These are phyloP conservation scores for Fraxinus pennsylvanica DNA, from an alignment of 257 asterid genomes.

Conservation along the genomic window DNA sequence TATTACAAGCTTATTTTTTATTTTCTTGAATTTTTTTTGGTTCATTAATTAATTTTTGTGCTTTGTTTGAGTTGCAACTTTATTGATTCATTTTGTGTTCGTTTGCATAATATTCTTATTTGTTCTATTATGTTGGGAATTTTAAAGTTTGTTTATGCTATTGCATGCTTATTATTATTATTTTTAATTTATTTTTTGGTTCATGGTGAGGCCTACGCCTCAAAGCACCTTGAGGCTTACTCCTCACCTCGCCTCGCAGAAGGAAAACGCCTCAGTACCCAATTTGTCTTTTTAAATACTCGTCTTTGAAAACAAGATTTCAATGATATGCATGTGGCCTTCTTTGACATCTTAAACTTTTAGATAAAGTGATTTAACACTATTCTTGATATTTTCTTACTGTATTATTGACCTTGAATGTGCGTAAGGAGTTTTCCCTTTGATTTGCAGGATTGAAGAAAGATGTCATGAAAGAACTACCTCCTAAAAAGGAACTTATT, in stretches of 20 bases:
- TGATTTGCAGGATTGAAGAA: conserved; percentile 80
- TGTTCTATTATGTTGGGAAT: not conserved
- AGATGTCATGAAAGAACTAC: conserved; percentile 93
- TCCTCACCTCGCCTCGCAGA: not conserved
- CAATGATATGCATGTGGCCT: not conserved
- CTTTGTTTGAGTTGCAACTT: not conserved
- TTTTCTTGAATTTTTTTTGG: not conserved
- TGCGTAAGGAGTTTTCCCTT: conserved; percentile 16
- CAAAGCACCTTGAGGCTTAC: too few relatives aligned
- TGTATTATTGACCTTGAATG: conserved; percentile 10
- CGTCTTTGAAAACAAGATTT: not conserved
- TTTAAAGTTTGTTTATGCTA: not conserved
- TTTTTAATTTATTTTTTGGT: not conserved
- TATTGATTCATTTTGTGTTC: not conserved
- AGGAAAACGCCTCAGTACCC: not conserved
- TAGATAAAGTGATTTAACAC: not conserved
- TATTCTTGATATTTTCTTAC: conserved; percentile 13
- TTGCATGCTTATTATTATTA: not conserved
- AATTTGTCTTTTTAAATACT: not conserved
- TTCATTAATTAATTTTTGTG: not conserved
- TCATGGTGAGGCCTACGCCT: too few relatives aligned
- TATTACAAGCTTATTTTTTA: not conserved
- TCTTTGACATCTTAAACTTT: not conserved
- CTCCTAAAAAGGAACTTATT: conserved; percentile 95
- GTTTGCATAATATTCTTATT: not conserved